These are phyloP conservation scores for Ascochyta clinopodiicola DNA, from an alignment of 2,329 filamentous ascomycete genomes.

Conservation along the genomic window DNA sequence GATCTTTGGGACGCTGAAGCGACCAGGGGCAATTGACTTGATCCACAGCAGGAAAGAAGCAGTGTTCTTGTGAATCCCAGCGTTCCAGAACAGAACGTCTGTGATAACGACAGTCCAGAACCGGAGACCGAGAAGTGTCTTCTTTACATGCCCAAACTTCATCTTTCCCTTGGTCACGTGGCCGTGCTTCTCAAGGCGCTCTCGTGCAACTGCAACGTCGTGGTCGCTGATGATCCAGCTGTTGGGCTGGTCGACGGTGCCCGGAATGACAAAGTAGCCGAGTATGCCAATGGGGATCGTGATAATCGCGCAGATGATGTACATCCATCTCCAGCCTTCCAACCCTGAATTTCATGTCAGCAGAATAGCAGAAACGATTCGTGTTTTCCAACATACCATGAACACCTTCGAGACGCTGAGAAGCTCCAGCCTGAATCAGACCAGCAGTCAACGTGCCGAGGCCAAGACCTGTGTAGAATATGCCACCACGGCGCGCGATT, in stretches of 20 bases:
- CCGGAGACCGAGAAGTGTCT: slow-evolving; percentile 44
- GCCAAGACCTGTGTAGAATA: slow-evolving; percentile 59
- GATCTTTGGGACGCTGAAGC: slow-evolving; percentile 54
- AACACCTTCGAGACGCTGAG: slow-evolving; percentile 62
- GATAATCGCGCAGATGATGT: slow-evolving; percentile 52
- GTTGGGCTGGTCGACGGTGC: slow-evolving; percentile 57
- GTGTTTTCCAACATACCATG: slow-evolving; percentile 33
- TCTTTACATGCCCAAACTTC: slow-evolving; percentile 11
- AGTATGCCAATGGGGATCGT: slow-evolving; percentile 60
- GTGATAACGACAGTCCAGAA: slow-evolving; percentile 59
- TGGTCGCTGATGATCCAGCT: slow-evolving; percentile 51
- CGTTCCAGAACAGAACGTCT: slow-evolving; percentile 64
- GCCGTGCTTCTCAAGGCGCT: slow-evolving; percentile 54
- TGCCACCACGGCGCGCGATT: slow-evolving; percentile 54
- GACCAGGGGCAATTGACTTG: slow-evolving; percentile 54
- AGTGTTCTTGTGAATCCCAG: slow-evolving; percentile 51
- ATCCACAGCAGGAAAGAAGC: slow-evolving; percentile 63
- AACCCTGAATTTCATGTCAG: background rate
- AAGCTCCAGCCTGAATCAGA: slow-evolving; percentile 46
- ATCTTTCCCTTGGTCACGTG: slow-evolving; percentile 33
- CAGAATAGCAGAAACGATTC: background rate
- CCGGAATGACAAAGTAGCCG: slow-evolving; percentile 59
- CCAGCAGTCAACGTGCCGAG: slow-evolving; percentile 60
- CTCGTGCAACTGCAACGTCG: slow-evolving; percentile 55
- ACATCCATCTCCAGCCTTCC: slow-evolving; percentile 35